Evolutionary conservation across 345 rosid genomes (phyloP).

Genomic region (Xanthoceras sorbifolium): DNA sequence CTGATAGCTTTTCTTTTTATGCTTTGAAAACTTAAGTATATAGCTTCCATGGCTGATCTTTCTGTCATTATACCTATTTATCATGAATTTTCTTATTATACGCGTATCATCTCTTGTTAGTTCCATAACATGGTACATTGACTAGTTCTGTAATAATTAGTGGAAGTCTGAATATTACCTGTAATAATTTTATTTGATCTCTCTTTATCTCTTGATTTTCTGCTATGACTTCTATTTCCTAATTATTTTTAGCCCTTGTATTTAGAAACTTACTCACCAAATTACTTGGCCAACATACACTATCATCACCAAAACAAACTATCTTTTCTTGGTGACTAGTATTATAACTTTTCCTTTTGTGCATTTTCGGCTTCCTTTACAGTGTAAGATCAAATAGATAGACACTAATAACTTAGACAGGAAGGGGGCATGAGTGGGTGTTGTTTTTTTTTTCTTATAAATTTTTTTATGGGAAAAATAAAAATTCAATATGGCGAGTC

Average conservation of each 20-base stretch:
- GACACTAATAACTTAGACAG: not conserved
- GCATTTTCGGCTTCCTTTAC: not conserved
- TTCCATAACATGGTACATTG: not conserved
- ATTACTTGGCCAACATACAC: not conserved
- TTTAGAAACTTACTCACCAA: not conserved
- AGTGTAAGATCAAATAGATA: not conserved
- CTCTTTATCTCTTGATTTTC: not conserved
- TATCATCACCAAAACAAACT: not conserved
- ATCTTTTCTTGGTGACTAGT: not conserved
- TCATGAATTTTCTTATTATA: too few species aligned
- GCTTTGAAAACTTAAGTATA: too few species aligned
- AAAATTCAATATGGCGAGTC: not conserved
- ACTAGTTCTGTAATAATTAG: not conserved
- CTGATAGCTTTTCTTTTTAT: too few species aligned
- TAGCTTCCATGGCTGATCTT: too few species aligned
- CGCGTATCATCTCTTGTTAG: too few species aligned
- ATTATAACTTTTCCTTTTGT: not conserved
- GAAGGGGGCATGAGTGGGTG: too few species aligned
- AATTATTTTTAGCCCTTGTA: not conserved
- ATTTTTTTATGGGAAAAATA: not conserved
- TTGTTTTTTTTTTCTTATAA: not conserved
- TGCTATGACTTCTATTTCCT: not conserved
- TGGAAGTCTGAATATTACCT: not conserved
- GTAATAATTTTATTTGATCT: not conserved
- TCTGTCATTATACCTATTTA: too few species aligned